Conservation (phyloP, 108 stramenopile species). For the Fragilaria crotonensis region DNA sequence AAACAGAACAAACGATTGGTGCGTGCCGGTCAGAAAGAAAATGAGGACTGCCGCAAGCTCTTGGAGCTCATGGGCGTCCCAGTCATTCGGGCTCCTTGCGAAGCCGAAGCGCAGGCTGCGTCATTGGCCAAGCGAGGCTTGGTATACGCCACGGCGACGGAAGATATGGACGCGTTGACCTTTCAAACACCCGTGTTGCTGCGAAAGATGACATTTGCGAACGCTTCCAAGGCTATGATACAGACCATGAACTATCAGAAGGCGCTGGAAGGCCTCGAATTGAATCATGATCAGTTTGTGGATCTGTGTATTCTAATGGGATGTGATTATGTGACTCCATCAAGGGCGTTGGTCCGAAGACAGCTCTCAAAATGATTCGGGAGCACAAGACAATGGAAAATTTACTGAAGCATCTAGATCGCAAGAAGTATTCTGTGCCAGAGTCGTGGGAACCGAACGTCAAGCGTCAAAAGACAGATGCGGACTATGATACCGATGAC, state of each 20-base stretch:
- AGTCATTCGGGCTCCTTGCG: slow-evolving; percentile 90
- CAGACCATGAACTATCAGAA: slow-evolving; percentile 86
- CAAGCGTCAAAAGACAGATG: slow-evolving; percentile 24
- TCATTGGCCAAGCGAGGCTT: slow-evolving; percentile 77
- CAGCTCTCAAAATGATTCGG: slow-evolving; percentile 87
- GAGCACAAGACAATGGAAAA: slow-evolving; percentile 84
- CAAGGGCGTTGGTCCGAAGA: slow-evolving; percentile 96
- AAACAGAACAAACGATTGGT: slow-evolving; percentile 80
- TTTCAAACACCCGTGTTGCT: slow-evolving; percentile 89
- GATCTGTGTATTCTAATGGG: slow-evolving; percentile 97
- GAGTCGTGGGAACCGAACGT: slow-evolving; percentile 67
- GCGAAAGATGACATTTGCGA: slow-evolving; percentile 90
- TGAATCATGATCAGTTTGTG: slow-evolving; percentile 95
- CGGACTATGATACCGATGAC: slow-evolving; percentile 27
- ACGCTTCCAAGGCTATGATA: slow-evolving; percentile 47
- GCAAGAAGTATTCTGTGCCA: slow-evolving; percentile 79
- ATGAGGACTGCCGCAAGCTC: slow-evolving; percentile 79
- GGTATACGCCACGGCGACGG: slow-evolving; percentile 95
- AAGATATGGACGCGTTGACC: slow-evolving; percentile 99
- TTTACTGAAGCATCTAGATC: slow-evolving; percentile 66
- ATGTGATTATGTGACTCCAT: slow-evolving; percentile 97
- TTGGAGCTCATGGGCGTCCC: slow-evolving; percentile 96
- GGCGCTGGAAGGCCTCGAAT: slow-evolving; percentile 83
- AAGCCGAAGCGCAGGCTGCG: slow-evolving; percentile 99
- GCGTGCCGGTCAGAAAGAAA: slow-evolving; percentile 84